Percentiles rank a stretch among this genome's conserved stretches.
These are phyloP conservation scores for Tolypocladium guangdongense DNA, from an alignment of 2,329 filamentous ascomycete species.

Conservation along the genomic window DNA sequence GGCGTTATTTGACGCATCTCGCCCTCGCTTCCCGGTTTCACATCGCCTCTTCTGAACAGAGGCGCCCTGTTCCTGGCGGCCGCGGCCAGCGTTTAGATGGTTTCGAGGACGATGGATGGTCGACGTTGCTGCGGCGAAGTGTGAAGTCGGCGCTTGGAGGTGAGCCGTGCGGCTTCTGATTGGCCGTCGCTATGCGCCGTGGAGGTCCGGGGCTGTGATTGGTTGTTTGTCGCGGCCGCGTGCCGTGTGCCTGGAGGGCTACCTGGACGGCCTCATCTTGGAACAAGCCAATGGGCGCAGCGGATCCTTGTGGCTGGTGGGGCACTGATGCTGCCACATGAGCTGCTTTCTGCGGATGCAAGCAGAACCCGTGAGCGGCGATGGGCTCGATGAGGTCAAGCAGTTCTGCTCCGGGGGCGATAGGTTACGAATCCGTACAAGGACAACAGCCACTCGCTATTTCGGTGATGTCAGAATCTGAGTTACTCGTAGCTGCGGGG, in stretches of 20 bases:
- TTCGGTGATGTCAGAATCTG: neutral
- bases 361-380: neutral
- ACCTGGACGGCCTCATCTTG: neutral
- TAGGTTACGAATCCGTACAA: neutral
- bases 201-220: constrained; percentile 12
- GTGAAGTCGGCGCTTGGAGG: constrained; percentile 28
- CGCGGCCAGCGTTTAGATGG: constrained; percentile 1
- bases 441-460: neutral
- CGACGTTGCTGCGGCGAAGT: constrained; percentile 7
- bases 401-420: too few relatives aligned
- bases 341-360: neutral
- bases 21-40: neutral
- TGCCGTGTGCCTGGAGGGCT: neutral
- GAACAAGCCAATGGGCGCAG: neutral
- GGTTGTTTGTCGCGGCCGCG: constrained; percentile 13
- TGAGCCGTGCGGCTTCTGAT: constrained; percentile 9
- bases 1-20: neutral
- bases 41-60: constrained; percentile 1
- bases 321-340: too few relatives aligned
- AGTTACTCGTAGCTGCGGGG: too few relatives aligned
- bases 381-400: neutral
- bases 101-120: constrained; percentile 1
- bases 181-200: constrained; percentile 19
- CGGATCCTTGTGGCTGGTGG: too few relatives aligned
- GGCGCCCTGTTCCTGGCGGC: neutral